phyloP scores from a whole-genome alignment of 1,139 yeast genomes.

The Taiozyma sp. region DNA sequence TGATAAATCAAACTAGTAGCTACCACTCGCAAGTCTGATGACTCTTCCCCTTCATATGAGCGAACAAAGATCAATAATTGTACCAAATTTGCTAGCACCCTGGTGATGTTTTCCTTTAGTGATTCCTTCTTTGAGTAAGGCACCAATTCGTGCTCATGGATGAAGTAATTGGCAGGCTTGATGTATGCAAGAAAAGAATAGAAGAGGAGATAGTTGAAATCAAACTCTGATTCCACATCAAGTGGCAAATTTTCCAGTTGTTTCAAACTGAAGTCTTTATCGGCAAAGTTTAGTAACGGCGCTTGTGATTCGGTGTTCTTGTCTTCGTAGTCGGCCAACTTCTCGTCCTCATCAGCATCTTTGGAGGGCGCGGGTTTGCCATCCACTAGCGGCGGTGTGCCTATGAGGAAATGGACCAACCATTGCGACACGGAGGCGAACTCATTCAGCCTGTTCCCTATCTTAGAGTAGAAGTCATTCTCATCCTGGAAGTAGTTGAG shows the following conservation, averaged over 20 bases:
- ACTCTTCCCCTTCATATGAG: constrained; percentile 2
- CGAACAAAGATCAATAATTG: constrained; percentile 8
- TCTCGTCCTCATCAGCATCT: neutral
- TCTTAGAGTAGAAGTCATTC: constrained; percentile 1
- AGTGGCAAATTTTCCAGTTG: constrained; percentile 5
- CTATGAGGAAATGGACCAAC: constrained; percentile 5
- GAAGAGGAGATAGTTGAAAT: constrained; percentile 5
- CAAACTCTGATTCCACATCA: constrained; percentile 11
- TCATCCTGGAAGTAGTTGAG: constrained; percentile 3
- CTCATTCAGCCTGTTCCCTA: constrained; percentile 8
- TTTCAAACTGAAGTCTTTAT: constrained; percentile 3
- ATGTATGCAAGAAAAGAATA: constrained; percentile 7
- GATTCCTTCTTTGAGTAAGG: constrained; percentile 4
- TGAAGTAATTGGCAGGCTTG: constrained; percentile 11
- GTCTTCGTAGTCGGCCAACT: constrained; percentile 3
- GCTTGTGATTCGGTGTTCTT: neutral
- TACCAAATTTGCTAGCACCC: constrained; percentile 10
- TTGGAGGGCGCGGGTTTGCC: neutral
- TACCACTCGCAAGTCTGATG: constrained; percentile 1
- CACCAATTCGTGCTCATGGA: constrained; percentile 9
- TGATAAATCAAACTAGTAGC: neutral
- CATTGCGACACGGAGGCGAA: constrained; percentile 5
- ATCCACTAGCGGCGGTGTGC: constrained; percentile 5
- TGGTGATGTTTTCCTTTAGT: constrained; percentile 4
- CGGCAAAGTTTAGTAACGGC: constrained; percentile 1